Percentiles rank a stretch among this genome's conserved stretches.
Conservation (phyloP, 805 yeast species). For the Ogataea methylovora region DNA sequence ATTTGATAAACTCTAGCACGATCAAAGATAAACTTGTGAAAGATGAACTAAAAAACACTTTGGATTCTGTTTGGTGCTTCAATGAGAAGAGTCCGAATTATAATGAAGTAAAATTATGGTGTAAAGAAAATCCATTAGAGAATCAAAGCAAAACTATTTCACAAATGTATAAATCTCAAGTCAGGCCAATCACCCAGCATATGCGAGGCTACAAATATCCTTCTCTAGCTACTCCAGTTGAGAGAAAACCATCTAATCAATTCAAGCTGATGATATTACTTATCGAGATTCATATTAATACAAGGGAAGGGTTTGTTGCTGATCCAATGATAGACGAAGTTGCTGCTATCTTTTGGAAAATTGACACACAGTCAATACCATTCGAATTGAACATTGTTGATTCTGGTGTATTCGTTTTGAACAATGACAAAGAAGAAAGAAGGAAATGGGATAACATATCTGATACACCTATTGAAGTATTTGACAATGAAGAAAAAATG, state of each 20-base stretch:
- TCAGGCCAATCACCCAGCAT: constrained; percentile 38
- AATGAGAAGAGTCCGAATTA: background rate
- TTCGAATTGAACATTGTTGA: constrained; percentile 25
- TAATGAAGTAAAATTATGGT: background rate
- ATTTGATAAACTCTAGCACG: background rate
- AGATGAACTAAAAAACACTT: background rate
- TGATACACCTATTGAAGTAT: constrained; percentile 28
- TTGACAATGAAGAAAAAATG: constrained; percentile 51
- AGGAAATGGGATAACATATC: constrained; percentile 10
- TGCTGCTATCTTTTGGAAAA: constrained; percentile 54
- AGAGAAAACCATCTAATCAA: constrained; percentile 29
- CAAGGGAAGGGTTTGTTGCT: constrained; percentile 44
- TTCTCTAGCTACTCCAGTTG: constrained; percentile 19
- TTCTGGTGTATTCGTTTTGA: constrained; percentile 29
- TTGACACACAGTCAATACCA: constrained; percentile 35
- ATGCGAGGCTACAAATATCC: constrained; percentile 31
- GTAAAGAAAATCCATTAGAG: background rate
- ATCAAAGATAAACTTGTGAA: background rate
- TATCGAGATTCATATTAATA: constrained; percentile 61
- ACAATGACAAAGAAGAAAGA: background rate
- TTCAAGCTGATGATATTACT: constrained; percentile 48
- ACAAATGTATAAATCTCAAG: constrained; percentile 36
- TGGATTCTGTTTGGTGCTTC: background rate
- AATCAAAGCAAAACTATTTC: constrained; percentile 10
- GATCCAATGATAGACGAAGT: constrained; percentile 62